Conservation (phyloP, 2,329 filamentous ascomycete species). For the Xylariaceae sp. region DNA sequence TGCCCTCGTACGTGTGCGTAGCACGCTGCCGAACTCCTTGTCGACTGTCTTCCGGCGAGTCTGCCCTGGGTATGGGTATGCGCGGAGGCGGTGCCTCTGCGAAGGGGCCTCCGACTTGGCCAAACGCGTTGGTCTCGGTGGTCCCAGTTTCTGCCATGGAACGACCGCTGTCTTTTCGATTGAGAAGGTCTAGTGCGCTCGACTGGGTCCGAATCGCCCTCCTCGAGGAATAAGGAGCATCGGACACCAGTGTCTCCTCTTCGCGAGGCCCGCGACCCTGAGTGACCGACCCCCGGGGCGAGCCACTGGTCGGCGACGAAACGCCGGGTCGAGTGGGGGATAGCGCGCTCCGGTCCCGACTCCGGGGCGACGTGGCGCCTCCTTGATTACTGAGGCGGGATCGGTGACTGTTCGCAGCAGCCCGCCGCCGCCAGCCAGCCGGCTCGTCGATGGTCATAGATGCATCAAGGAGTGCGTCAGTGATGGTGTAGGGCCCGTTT, state of each 20-base stretch:
- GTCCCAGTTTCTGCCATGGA: slow-evolving; percentile 54
- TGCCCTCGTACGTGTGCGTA: slow-evolving; percentile 81
- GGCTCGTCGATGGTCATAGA: slow-evolving; percentile 79
- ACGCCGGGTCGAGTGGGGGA: slow-evolving; percentile 25
- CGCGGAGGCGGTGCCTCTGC: slow-evolving; percentile 32
- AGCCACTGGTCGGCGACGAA: slow-evolving; percentile 32
- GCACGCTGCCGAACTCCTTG: slow-evolving; percentile 47
- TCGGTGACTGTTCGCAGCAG: slow-evolving; percentile 46
- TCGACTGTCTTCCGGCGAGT: slow-evolving; percentile 27
- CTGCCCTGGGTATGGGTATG: slow-evolving; percentile 30
- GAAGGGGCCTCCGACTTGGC: slow-evolving; percentile 54
- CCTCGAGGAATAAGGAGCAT: slow-evolving; percentile 39
- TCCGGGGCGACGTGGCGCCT: slow-evolving; percentile 34
- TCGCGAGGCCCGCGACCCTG: slow-evolving; percentile 26
- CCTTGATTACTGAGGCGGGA: slow-evolving; percentile 37
- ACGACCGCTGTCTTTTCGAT: slow-evolving; percentile 54
- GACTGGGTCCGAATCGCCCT: slow-evolving; percentile 50
- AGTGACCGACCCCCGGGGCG: slow-evolving; percentile 33
- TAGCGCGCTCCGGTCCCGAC: slow-evolving; percentile 28
- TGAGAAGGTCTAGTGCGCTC: slow-evolving; percentile 55
- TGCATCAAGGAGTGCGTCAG: slow-evolving; percentile 85
- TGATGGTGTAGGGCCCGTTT: slow-evolving; percentile 66
- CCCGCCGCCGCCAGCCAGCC: slow-evolving; percentile 47
- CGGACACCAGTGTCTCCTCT: slow-evolving; percentile 34
- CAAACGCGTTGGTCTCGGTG: slow-evolving; percentile 55